Evolutionary conservation across 495 filamentous ascomycete species (phyloP).

Genomic region (Neurospora hispaniola): DNA sequence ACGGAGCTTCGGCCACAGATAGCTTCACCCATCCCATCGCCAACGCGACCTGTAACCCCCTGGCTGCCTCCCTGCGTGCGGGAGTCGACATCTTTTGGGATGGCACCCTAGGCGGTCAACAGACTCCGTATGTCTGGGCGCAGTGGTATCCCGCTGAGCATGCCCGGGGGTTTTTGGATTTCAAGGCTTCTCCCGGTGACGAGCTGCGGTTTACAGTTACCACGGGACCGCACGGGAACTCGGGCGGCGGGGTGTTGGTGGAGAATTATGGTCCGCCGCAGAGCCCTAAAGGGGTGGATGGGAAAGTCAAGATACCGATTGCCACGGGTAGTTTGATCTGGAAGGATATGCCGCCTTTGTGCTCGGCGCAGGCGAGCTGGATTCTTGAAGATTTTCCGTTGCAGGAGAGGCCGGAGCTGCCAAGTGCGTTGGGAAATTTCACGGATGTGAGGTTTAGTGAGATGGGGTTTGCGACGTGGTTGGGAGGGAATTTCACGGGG

Average conservation of each 20-base stretch:
- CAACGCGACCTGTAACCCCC: neutral
- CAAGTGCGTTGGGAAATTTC: slow-evolving; percentile 19
- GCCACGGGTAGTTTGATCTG: neutral
- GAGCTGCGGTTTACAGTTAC: neutral
- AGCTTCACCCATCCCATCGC: neutral
- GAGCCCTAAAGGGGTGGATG: neutral
- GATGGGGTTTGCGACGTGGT: slow-evolving; percentile 1
- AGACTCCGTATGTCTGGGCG: slow-evolving; percentile 16
- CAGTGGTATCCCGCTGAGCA: slow-evolving; percentile 3
- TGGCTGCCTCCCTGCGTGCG: slow-evolving; percentile 8
- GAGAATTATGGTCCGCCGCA: slow-evolving; percentile 15
- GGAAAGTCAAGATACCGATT: neutral
- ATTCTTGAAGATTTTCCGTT: slow-evolving; percentile 20
- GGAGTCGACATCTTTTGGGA: slow-evolving; percentile 21
- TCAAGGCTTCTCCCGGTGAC: slow-evolving; percentile 11
- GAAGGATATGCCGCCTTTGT: slow-evolving; percentile 1
- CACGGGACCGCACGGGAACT: neutral
- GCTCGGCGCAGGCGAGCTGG: slow-evolving; percentile 13
- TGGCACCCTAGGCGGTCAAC: slow-evolving; percentile 5
- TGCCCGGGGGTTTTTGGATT: slow-evolving; percentile 6
- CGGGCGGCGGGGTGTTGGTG: neutral
- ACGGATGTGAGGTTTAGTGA: slow-evolving; percentile 10
- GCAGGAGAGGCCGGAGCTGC: slow-evolving; percentile 9
- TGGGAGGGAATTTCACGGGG: neutral
- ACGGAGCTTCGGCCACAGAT: neutral